phyloP scores from a whole-genome alignment of 108 stramenopile species.

The Thalassiosira profunda region DNA sequence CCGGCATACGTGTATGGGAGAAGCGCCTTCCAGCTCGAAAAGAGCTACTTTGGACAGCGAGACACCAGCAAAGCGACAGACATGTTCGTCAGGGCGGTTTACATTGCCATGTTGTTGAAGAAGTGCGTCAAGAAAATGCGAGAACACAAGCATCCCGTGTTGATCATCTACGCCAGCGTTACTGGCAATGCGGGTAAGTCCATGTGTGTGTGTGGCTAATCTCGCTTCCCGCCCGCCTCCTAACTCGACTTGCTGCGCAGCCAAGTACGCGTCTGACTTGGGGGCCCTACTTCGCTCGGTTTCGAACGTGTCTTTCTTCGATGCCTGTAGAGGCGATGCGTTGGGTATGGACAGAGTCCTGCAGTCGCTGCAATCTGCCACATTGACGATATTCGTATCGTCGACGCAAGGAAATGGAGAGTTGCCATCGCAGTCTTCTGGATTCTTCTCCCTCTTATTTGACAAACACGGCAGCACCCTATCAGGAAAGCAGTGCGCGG shows the following conservation, averaged over 20 bases:
- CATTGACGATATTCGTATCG: conserved; percentile 1
- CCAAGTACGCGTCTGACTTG: conserved; percentile 9
- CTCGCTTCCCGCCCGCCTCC: too few relatives aligned
- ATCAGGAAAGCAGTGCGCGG: conserved; percentile 7
- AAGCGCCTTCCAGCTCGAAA: conserved; percentile 3
- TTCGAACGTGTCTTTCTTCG: conserved; percentile 15
- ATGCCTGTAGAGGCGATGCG: conserved; percentile 5
- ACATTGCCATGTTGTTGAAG: not conserved
- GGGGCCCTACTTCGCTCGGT: conserved; percentile 1
- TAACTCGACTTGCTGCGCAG: not conserved
- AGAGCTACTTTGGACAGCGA: conserved; percentile 9
- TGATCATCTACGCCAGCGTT: conserved; percentile 7
- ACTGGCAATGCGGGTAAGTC: not conserved
- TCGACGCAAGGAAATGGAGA: conserved; percentile 23
- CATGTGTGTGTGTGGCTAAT: too few relatives aligned
- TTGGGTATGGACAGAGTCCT: conserved; percentile 1
- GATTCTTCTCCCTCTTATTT: conserved; percentile 15
- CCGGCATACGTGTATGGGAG: conserved; percentile 18
- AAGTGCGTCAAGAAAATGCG: not conserved
- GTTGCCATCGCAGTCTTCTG: conserved; percentile 4
- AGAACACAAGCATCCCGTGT: not conserved
- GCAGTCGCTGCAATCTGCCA: not conserved
- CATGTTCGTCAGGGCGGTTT: not conserved
- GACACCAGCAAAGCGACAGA: not conserved
- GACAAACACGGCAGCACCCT: not conserved